A percentile compares a stretch with the other conserved stretches of the same genome.
Conservation (phyloP, 768 basidiomycete species). For the Russula sp. region DNA sequence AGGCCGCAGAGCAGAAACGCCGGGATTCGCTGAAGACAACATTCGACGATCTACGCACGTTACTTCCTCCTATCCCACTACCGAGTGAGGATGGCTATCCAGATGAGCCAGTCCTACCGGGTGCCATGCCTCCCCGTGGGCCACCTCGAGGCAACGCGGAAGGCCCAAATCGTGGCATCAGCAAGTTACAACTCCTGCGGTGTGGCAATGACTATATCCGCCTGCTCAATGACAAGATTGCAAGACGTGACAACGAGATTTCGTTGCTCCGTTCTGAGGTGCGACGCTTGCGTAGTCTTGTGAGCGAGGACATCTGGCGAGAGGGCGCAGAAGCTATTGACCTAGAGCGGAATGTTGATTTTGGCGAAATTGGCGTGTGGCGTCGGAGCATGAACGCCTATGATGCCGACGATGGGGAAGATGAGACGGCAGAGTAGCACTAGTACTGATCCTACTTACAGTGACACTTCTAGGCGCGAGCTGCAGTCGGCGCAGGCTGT, state of each 20-base stretch:
- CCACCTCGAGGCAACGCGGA: conserved; percentile 79
- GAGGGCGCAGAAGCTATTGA: conserved; percentile 38
- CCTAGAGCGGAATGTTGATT: conserved; percentile 55
- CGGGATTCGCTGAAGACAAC: conserved; percentile 94
- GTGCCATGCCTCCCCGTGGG: conserved; percentile 82
- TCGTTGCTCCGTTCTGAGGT: conserved; percentile 59
- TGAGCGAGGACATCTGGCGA: conserved; percentile 29
- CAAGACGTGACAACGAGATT: conserved; percentile 77
- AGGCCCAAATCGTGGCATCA: conserved; percentile 92
- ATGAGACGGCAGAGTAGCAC: conserved; percentile 13
- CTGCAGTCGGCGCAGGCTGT: neutral
- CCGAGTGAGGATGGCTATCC: conserved; percentile 66
- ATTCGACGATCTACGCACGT: conserved; percentile 72
- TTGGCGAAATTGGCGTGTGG: conserved; percentile 34
- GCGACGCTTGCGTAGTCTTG: conserved; percentile 40
- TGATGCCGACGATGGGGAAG: conserved; percentile 18
- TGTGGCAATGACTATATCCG: conserved; percentile 88
- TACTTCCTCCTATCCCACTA: conserved; percentile 85
- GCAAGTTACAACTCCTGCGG: conserved; percentile 85
- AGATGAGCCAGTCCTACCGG: conserved; percentile 73
- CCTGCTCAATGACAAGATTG: conserved; percentile 65
- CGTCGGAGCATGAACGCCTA: conserved; percentile 21
- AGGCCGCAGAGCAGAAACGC: conserved; percentile 95
- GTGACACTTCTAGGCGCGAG: neutral
- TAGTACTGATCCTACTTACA: neutral